Conservation (phyloP, 2,329 filamentous ascomycete species). For the Verticillium alfalfae region DNA sequence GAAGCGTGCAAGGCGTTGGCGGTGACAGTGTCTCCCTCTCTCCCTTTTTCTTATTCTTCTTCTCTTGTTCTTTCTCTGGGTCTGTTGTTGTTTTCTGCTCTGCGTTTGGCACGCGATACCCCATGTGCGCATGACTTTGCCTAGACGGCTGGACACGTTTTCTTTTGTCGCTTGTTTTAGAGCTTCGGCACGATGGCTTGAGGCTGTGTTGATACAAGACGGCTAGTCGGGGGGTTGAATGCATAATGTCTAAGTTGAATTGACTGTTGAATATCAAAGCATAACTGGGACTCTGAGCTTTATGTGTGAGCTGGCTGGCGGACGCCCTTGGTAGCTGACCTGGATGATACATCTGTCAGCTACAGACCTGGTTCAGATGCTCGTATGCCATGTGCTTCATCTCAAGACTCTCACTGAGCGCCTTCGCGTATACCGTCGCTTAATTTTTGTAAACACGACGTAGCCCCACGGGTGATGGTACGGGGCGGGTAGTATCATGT, state of each 20-base stretch:
- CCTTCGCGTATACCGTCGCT: no score
- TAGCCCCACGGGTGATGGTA: no score
- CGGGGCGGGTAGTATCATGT: no score
- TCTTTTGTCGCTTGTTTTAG: neutral
- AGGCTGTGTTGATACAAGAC: neutral
- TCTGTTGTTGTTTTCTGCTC: neutral
- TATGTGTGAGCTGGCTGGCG: no score
- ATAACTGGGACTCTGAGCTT: neutral
- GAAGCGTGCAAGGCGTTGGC: neutral
- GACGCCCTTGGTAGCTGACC: no score
- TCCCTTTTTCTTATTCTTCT: conserved; percentile 9
- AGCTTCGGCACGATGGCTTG: neutral
- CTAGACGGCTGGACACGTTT: neutral
- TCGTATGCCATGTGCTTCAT: no score
- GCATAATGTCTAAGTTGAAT: neutral
- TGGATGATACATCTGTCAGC: no score
- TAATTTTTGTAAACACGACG: no score
- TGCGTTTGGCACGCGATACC: neutral
- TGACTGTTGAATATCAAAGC: neutral
- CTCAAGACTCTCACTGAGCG: no score
- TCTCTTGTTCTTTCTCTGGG: neutral
- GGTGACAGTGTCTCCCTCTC: neutral
- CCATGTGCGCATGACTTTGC: neutral
- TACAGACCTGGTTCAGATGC: no score
- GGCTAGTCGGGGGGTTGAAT: neutral